A percentile compares a stretch with the other conserved stretches of the same genome.
Conservation (phyloP, 2,329 filamentous ascomycete genomes). For the Pseudogymnoascus sp. region DNA sequence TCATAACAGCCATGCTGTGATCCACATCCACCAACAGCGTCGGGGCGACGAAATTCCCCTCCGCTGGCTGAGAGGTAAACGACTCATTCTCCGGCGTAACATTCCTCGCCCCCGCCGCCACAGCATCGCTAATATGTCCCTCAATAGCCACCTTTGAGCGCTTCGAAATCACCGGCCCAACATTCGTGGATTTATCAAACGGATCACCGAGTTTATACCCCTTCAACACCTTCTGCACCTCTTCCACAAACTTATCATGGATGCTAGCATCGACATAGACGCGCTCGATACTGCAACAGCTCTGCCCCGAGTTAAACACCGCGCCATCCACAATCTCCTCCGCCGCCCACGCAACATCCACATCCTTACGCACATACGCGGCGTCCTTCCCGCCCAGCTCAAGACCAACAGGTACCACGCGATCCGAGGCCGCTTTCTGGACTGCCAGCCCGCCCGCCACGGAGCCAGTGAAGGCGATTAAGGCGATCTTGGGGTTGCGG, state of each 20-base stretch:
- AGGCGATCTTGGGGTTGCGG: slow-evolving; percentile 42
- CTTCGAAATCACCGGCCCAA: slow-evolving; percentile 84
- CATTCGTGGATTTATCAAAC: slow-evolving; percentile 65
- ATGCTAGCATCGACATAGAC: slow-evolving; percentile 84
- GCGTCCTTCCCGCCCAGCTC: slow-evolving; percentile 95
- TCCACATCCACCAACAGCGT: slow-evolving; percentile 72
- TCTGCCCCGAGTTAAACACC: slow-evolving; percentile 98
- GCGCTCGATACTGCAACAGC: slow-evolving; percentile 86
- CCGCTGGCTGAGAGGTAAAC: slow-evolving; percentile 63
- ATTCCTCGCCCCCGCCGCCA: slow-evolving; percentile 76
- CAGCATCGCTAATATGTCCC: slow-evolving; percentile 72
- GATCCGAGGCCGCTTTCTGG: slow-evolving; percentile 74
- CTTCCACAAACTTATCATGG: slow-evolving; percentile 73
- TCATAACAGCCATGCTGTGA: slow-evolving; percentile 84
- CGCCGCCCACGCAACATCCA: slow-evolving; percentile 83
- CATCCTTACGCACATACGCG: slow-evolving; percentile 78
- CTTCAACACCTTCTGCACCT: slow-evolving; percentile 70
- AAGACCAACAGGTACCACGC: slow-evolving; percentile 77
- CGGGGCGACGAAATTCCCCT: slow-evolving; percentile 83
- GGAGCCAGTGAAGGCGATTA: slow-evolving; percentile 82
- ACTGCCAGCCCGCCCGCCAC: slow-evolving; percentile 81
- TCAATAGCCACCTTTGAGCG: slow-evolving; percentile 68
- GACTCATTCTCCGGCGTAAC: slow-evolving; percentile 74
- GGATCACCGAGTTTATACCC: slow-evolving; percentile 87
- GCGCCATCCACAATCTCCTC: slow-evolving; percentile 92